phyloP scores from a whole-genome alignment of 306 rosid genomes.

The Calophaca sinica region DNA sequence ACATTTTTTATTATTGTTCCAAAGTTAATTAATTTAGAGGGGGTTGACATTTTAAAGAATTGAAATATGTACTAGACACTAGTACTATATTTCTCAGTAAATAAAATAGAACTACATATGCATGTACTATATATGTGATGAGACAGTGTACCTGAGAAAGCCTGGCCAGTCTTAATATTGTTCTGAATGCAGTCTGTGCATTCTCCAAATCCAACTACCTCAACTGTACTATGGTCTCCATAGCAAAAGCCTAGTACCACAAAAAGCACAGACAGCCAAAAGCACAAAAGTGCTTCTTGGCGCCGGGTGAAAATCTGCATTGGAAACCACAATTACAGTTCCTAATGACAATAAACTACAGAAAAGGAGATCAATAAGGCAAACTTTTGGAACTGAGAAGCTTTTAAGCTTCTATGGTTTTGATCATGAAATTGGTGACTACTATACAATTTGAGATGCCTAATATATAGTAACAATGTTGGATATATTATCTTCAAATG shows the following conservation, averaged over 20 bases:
- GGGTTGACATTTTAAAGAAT: background rate
- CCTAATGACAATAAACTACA: slow-evolving; percentile 9
- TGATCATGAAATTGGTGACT: slow-evolving; percentile 1
- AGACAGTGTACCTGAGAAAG: slow-evolving; percentile 70
- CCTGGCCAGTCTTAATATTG: slow-evolving; percentile 65
- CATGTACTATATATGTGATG: slow-evolving; percentile 7
- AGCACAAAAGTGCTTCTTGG: slow-evolving; percentile 63
- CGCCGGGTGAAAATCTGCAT: slow-evolving; percentile 56
- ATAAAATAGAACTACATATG: background rate
- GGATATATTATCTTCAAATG: background rate
- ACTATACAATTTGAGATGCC: slow-evolving; percentile 1
- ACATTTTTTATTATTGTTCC: too few relatives aligned
- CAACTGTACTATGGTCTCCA: slow-evolving; percentile 64
- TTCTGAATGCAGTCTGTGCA: slow-evolving; percentile 74
- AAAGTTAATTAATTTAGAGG: background rate
- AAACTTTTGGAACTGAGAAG: slow-evolving; percentile 37
- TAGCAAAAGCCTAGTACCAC: slow-evolving; percentile 54
- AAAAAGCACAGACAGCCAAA: slow-evolving; percentile 57
- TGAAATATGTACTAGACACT: background rate
- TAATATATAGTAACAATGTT: slow-evolving; percentile 54
- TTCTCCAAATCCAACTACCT: slow-evolving; percentile 86
- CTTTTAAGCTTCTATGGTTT: slow-evolving; percentile 42
- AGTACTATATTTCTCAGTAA: background rate
- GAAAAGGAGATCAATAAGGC: background rate
- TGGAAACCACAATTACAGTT: slow-evolving; percentile 32